phyloP scores from a whole-genome alignment of 2,329 filamentous ascomycete genomes.

The Aspergillus sp. region DNA sequence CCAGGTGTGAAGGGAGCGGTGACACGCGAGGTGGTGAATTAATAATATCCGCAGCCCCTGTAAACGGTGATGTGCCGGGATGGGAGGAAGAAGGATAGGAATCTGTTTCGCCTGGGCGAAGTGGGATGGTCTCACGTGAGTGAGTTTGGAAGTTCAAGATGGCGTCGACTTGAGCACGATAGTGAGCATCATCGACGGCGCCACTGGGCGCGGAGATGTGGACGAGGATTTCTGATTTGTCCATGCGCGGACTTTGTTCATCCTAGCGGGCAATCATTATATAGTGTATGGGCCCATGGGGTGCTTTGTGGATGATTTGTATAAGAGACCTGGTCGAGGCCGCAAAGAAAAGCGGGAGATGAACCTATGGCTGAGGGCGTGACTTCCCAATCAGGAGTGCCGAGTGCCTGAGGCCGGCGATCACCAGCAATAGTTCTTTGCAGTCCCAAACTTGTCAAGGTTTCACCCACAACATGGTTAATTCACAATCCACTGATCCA shows the following conservation, averaged over 20 bases:
- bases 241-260: conserved; percentile 18
- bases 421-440: conserved; percentile 11
- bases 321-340: not conserved
- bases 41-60: not conserved
- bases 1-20: not conserved
- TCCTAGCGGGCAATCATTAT: conserved; percentile 1
- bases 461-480: not conserved
- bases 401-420: conserved; percentile 10
- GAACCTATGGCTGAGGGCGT: not conserved
- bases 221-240: conserved; percentile 39
- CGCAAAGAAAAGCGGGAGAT: not conserved
- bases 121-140: conserved; percentile 25
- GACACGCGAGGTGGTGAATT: not conserved
- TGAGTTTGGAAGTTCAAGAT: conserved; percentile 34
- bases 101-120: not conserved
- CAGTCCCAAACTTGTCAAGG: not conserved
- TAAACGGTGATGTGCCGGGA: not conserved
- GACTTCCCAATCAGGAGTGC: conserved; percentile 4
- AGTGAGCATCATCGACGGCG: conserved; percentile 37
- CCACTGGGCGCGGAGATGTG: conserved; percentile 42
- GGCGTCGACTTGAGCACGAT: conserved; percentile 39
- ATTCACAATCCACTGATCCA: too few relatives aligned
- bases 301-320: not conserved
- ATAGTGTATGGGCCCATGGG: not conserved
- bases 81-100: not conserved